A percentile compares a stretch with the other conserved stretches of the same genome.
Conservation (phyloP, 306 rosid genomes). For the Rubus idaeus region DNA sequence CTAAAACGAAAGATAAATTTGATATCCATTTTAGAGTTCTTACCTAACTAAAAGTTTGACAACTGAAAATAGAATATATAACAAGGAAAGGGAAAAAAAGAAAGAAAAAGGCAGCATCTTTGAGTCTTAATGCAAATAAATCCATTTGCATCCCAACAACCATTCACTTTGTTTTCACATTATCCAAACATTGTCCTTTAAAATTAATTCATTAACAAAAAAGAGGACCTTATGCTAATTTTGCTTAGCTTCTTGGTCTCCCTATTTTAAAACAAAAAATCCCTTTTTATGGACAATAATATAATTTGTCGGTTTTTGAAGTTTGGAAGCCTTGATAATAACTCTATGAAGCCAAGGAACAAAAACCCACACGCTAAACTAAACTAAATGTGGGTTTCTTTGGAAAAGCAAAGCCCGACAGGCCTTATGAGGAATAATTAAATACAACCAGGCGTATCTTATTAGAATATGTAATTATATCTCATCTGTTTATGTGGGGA, state of each 20-base stretch:
- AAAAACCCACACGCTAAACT: slow-evolving; percentile 3
- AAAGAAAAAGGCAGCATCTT: not conserved
- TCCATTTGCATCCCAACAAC: slow-evolving; percentile 18
- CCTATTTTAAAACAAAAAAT: not conserved
- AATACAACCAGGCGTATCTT: slow-evolving; percentile 25
- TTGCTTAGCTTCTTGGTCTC: not conserved
- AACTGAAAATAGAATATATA: not conserved
- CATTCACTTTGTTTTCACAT: not conserved
- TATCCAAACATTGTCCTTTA: not conserved
- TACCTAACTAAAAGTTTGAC: slow-evolving; percentile 8
- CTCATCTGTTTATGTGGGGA: not conserved
- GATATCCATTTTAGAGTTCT: not conserved
- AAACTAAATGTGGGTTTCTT: not conserved
- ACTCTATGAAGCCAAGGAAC: not conserved
- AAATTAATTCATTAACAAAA: not conserved
- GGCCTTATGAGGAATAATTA: slow-evolving; percentile 13
- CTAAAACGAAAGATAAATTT: not conserved
- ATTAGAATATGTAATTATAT: slow-evolving; percentile 1
- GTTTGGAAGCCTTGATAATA: not conserved
- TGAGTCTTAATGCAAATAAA: not conserved
- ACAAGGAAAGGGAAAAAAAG: not conserved
- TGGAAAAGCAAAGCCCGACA: slow-evolving; percentile 22
- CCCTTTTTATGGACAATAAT: not conserved
- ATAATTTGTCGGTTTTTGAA: not conserved
- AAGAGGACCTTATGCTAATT: not conserved